phyloP scores from a whole-genome alignment of 2,329 filamentous ascomycete genomes.

The Fusarium pilosicola region DNA sequence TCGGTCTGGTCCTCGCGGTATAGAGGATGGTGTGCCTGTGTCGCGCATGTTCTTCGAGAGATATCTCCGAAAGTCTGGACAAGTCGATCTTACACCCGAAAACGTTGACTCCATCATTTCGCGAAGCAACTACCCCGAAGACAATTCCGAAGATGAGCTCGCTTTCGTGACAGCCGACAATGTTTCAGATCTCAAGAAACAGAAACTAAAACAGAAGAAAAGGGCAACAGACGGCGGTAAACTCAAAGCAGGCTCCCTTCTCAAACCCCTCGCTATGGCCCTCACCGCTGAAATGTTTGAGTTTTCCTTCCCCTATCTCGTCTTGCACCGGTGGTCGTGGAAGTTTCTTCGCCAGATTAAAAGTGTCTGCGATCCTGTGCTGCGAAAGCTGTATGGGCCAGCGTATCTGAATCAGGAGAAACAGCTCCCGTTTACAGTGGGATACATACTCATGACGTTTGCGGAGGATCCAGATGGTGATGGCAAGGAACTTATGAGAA shows the following conservation, averaged over 20 bases:
- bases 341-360: background rate
- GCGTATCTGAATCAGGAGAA: background rate
- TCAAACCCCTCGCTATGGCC: rapidly evolving
- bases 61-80: background rate
- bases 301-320: background rate
- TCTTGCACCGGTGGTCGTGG: background rate
- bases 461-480: background rate
- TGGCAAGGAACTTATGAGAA: background rate
- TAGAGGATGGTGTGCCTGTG: background rate
- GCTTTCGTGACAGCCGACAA: rapidly evolving
- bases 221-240: background rate
- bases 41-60: background rate
- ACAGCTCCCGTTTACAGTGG: background rate
- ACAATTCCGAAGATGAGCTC: background rate
- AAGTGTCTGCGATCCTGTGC: background rate
- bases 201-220: background rate
- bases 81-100: background rate
- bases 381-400: background rate
- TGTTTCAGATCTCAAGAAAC: background rate
- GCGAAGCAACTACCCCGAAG: background rate
- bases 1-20: background rate
- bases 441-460: background rate
- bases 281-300: background rate
- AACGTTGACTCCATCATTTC: background rate
- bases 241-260: background rate